Conservation (phyloP, 2,329 filamentous ascomycete species). For the Aureobasidium sp. region DNA sequence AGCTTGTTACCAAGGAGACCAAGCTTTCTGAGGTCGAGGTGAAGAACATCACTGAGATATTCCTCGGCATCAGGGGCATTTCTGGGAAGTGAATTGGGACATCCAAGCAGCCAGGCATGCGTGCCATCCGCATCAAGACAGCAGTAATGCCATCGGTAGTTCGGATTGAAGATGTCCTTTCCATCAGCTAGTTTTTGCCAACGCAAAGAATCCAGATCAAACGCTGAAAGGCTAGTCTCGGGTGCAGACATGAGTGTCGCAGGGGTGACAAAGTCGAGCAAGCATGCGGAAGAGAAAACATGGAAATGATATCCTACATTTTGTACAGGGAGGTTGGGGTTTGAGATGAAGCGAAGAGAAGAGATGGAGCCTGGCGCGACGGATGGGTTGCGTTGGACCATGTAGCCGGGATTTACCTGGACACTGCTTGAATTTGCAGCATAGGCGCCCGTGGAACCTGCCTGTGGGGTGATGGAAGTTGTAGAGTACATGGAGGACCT, state of each 20-base stretch:
- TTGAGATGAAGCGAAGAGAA: conserved; percentile 80
- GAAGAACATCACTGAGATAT: conserved; percentile 88
- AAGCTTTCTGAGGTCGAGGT: conserved; percentile 85
- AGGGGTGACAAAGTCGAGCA: conserved; percentile 91
- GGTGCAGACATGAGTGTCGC: conserved; percentile 76
- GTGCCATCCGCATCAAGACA: conserved; percentile 92
- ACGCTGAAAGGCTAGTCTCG: conserved; percentile 81
- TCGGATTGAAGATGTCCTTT: conserved; percentile 80
- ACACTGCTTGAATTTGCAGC: conserved; percentile 62
- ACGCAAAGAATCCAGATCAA: conserved; percentile 77
- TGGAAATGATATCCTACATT: conserved; percentile 92
- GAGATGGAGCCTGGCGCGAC: conserved; percentile 79
- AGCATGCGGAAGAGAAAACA: conserved; percentile 81
- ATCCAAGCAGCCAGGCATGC: conserved; percentile 94
- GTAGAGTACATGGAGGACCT: conserved; percentile 17
- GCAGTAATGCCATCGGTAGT: conserved; percentile 98
- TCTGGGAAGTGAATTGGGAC: conserved; percentile 62
- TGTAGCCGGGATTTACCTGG: conserved; percentile 43
- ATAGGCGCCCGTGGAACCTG: conserved; percentile 45
- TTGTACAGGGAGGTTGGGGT: conserved; percentile 77
- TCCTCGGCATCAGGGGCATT: conserved; percentile 72
- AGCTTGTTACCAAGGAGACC: conserved; percentile 75
- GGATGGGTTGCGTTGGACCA: conserved; percentile 39
- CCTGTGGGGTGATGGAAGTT: conserved; percentile 27
- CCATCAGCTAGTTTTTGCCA: conserved; percentile 96